These are phyloP conservation scores for Ophiostoma fasciatum DNA, from an alignment of 2,329 filamentous ascomycete species.

Conservation along the genomic window DNA sequence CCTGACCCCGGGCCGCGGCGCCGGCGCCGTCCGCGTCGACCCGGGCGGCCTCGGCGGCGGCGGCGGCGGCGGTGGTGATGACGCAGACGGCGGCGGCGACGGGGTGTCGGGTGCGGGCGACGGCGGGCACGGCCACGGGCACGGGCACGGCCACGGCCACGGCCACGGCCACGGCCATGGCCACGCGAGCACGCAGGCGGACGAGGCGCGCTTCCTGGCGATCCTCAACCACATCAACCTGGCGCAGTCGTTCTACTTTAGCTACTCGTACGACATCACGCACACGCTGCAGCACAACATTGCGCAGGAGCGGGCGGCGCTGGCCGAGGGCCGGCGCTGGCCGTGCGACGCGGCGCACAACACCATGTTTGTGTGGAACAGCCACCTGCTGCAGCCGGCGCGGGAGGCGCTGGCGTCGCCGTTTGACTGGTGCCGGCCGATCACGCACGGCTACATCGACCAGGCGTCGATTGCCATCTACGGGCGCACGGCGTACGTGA, in stretches of 20 bases:
- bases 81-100: neutral
- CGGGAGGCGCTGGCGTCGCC: slow-evolving; percentile 56
- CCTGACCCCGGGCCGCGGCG: slow-evolving; percentile 52
- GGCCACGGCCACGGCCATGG: neutral
- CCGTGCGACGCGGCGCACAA: slow-evolving; percentile 56
- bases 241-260: slow-evolving; percentile 90
- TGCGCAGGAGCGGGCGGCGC: slow-evolving; percentile 56
- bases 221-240: slow-evolving; percentile 88
- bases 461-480: slow-evolving; percentile 78
- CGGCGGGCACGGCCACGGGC: slow-evolving; percentile 42
- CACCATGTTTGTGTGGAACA: slow-evolving; percentile 97
- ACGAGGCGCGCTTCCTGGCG: slow-evolving; percentile 76
- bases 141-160: slow-evolving; percentile 30
- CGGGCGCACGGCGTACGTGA: slow-evolving; percentile 78
- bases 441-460: slow-evolving; percentile 93
- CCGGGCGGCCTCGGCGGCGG: neutral
- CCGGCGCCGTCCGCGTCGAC: neutral
- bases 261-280: slow-evolving; percentile 94
- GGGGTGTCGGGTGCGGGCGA: neutral
- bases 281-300: slow-evolving; percentile 87
- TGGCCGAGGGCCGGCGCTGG: slow-evolving; percentile 48
- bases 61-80: neutral
- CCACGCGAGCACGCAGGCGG: slow-evolving; percentile 41
- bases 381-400: slow-evolving; percentile 70
- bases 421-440: slow-evolving; percentile 90